Percentiles rank a stretch among this genome's conserved stretches.
These are phyloP conservation scores for Aspergillus panamensis DNA, from an alignment of 495 filamentous ascomycete species.

Conservation along the genomic window DNA sequence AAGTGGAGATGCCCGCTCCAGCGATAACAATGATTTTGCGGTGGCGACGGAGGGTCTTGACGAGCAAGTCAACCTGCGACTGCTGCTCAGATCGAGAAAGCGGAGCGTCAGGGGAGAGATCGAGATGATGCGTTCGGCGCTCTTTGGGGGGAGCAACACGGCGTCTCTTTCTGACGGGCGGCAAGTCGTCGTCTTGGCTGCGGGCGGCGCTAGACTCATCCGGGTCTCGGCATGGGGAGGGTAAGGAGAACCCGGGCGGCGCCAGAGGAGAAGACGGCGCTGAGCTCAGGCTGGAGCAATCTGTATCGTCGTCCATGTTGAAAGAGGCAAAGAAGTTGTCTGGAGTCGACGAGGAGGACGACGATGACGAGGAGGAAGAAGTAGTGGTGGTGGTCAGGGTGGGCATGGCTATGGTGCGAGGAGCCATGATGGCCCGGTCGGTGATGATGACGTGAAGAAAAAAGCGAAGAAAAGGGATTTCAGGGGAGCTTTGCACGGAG, in stretches of 20 bases:
- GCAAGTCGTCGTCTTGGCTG: slow-evolving; percentile 55
- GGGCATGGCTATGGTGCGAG: slow-evolving; percentile 11
- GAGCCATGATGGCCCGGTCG: slow-evolving; percentile 16
- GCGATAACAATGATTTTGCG: slow-evolving; percentile 96
- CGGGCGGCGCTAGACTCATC: slow-evolving; percentile 42
- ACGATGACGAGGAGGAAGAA: slow-evolving; percentile 9
- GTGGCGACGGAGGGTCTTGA: slow-evolving; percentile 77
- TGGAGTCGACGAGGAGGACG: slow-evolving; percentile 13
- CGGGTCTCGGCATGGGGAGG: slow-evolving; percentile 56
- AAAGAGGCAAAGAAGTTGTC: slow-evolving; percentile 7
- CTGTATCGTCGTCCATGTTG: slow-evolving; percentile 45
- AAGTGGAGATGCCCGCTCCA: slow-evolving; percentile 93
- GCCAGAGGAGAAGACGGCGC: slow-evolving; percentile 54
- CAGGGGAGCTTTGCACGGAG: slow-evolving; percentile 8
- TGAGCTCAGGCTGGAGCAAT: slow-evolving; percentile 57
- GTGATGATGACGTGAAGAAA: slow-evolving; percentile 9
- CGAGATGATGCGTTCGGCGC: slow-evolving; percentile 72
- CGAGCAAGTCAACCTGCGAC: slow-evolving; percentile 60
- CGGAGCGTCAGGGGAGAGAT: slow-evolving; percentile 52
- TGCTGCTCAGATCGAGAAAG: slow-evolving; percentile 49
- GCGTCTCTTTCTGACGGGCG: slow-evolving; percentile 71
- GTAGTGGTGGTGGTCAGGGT: slow-evolving; percentile 7
- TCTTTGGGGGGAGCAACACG: slow-evolving; percentile 64
- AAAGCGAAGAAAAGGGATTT: slow-evolving; percentile 12
- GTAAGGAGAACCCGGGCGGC: slow-evolving; percentile 52